Percentiles rank a stretch among this genome's conserved stretches.
Conservation (phyloP, 495 filamentous ascomycete species). For the Penicillium lividum region DNA sequence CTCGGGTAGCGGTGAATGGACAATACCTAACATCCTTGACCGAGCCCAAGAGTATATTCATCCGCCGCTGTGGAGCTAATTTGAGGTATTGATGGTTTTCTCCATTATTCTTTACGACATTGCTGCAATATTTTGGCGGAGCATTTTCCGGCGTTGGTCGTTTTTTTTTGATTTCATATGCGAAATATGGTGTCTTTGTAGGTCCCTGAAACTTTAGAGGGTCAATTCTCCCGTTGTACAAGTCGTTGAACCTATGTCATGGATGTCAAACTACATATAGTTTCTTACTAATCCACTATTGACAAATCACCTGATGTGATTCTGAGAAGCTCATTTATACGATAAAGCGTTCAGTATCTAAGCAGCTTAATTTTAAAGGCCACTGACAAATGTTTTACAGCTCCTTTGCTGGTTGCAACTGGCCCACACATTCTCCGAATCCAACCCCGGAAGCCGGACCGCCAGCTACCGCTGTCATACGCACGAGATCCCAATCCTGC, state of each 20-base stretch:
- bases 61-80: constrained; percentile 46
- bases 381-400: constrained; percentile 2
- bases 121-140: not conserved
- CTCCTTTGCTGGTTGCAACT: constrained; percentile 35
- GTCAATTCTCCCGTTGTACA: not conserved
- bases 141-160: constrained; percentile 1
- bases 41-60: constrained; percentile 52
- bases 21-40: constrained; percentile 46
- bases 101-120: not conserved
- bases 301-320: not conserved
- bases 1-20: constrained; percentile 50
- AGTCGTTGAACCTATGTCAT: not conserved
- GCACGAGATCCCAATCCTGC: constrained; percentile 75
- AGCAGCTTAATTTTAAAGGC: not conserved
- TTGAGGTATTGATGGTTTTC: not conserved
- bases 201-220: not conserved
- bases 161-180: not conserved
- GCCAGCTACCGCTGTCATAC: constrained; percentile 62
- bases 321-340: not conserved
- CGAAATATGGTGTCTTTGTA: not conserved
- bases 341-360: not conserved
- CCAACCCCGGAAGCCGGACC: constrained; percentile 56
- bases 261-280: not conserved
- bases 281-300: not conserved
- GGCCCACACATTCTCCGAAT: constrained; percentile 67